Evolutionary conservation across 768 basidiomycete species (phyloP).

Genomic region (Lactarius deliciosus): DNA sequence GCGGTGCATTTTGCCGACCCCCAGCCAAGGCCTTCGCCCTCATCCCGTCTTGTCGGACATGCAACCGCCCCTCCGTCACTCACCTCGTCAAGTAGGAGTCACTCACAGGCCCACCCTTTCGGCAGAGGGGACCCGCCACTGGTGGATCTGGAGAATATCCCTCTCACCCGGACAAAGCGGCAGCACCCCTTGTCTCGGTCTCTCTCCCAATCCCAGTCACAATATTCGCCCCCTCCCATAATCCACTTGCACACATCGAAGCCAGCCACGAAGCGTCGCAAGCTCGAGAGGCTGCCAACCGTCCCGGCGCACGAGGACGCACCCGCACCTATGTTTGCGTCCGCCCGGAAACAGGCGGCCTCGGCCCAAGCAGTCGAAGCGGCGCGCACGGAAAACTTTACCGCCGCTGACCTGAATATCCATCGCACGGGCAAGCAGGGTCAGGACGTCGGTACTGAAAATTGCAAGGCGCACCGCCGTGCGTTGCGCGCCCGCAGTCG

Average conservation of each 20-base stretch:
- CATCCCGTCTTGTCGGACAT: not conserved
- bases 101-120: not conserved
- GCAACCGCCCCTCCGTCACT: not conserved
- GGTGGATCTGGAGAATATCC: constrained; percentile 8
- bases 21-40: not conserved
- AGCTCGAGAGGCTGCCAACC: constrained; percentile 5
- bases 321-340: not conserved
- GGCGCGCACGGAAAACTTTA: not conserved
- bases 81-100: not conserved
- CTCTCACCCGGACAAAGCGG: not conserved
- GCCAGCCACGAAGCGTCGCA: constrained; percentile 9
- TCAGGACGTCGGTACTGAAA: not conserved
- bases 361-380: no score
- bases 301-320: not conserved
- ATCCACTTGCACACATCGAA: no score
- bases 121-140: not conserved
- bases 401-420: not conserved
- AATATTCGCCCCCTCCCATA: not conserved
- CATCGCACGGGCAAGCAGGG: no score
- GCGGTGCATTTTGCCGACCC: not conserved
- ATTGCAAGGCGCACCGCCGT: constrained; percentile 6
- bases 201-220: not conserved
- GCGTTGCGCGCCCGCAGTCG: constrained; percentile 22
- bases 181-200: not conserved
- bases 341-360: not conserved